Evolutionary conservation across 768 basidiomycete species (phyloP), one percentile per base, ranked within the genome.

Genomic region (Suillus americanus): DNA sequence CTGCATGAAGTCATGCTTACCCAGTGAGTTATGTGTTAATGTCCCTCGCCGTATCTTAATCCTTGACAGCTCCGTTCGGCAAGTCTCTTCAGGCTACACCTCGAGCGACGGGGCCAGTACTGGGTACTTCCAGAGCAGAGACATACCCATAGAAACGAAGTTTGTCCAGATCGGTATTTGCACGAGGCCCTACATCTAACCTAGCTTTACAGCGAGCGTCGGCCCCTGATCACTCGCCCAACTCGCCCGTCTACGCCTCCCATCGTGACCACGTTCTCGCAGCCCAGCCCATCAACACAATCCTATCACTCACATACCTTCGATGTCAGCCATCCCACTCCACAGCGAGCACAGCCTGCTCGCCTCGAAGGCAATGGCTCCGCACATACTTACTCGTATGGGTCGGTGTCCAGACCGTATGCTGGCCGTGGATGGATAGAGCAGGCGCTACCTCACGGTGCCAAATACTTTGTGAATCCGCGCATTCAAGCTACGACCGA

Each of bases 371-470:
- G 69, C 54, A 77, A 75, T 50, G 74, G 76, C 2, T 73, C 75
- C 12, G 74, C 76, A 25, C 74, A 68, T n/a, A 69, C 56, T 59
- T 68, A 73, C 23, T 30, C 66, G 13, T 75, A 75, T 43, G 75
- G 75, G 14, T 68, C 75, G 14, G 67, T 75, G 3, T 62, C 68
- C 0, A 67, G 67, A 0, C 74, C 71, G 0, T 70, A 74, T 40
- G 55, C 64, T 35, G 45, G 18, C 20, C 82, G 88, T 23, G 92
- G 92, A 4, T 94, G 92, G 92, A 79, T 85, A 56, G 90, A 89
- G 70, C 86, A 90, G 71, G 79, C 83, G 25, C 84, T 94, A n/a
- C 92, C 92, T 1, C 90, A 92, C 68, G 85, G 85, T 12, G 77
- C 83, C 5, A 78, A 84, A 41, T 94, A 94, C 76, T 94, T 87